Evolutionary conservation across 352 stramenopile species (phyloP), one percentile per base, ranked within the genome.

Genomic region (Blastocystis sp.): DNA sequence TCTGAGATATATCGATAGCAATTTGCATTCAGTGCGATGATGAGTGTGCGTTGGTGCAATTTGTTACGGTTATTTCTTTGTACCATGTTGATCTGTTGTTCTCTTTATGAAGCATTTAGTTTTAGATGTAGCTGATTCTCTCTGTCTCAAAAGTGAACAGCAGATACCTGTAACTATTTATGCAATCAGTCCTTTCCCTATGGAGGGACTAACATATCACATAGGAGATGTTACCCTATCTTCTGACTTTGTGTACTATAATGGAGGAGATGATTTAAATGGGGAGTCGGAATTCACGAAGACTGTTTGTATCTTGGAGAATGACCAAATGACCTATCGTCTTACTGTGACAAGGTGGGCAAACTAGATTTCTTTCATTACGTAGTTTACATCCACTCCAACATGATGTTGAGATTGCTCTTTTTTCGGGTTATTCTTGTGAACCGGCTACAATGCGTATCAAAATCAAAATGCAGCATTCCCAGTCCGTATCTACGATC

Each of bases 251-350:
- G 27, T 46, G 29, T 83, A 83, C 54, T 83, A 83, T 63, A 51
- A 63, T 43, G 58, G 71, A 29, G 51, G 37, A 39, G 51, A 83
- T 42, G 37, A 57, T 32, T 46, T 83, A 21, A 66, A n/a, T 43
- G 71, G 71, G 6, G 24, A 65, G 39, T 65, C n/a, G 19, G 71
- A 83, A 43, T 66, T 65, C 51, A 83, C 46, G 1, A 39, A 83
- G 14, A 83, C 71, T 3, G 37, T 83, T 7, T 83, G 71, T 39
- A 66, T 83, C 12, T 39, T 16, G 5, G 46, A 83, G 12, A 83
- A 83, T 51, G 71, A 83, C 43, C 71, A 65, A 56, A 83, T 83
- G 71, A 42, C 71, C 7, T 83, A 83, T 42, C 49, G 51, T 19
- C 51, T 83, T 14, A 67, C 46, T 43, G 71, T 83, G n/a, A 29